Evolutionary conservation across 2,329 filamentous ascomycete genomes (phyloP), one percentile per base, ranked within the genome.

Genomic region (Pseudocercospora fijiensis): DNA sequence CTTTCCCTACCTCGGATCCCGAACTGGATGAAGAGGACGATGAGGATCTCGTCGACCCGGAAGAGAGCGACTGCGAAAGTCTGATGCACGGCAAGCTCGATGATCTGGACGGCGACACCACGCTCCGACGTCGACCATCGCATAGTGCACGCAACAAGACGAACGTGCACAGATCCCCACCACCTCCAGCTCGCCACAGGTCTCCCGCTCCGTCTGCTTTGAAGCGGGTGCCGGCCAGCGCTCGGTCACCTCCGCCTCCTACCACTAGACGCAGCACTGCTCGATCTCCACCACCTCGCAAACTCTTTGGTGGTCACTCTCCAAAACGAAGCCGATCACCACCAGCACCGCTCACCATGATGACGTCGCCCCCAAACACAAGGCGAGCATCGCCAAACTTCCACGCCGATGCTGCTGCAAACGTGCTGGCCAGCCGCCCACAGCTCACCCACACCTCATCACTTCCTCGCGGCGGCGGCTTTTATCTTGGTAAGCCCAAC

Each of bases 1-100:
- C 93, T 74, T 99, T 99, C 76, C 95, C 95, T 0, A 93, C 92
- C 0, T 96, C 93, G 0, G 95, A 98, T 70, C 90, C 90, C 0
- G 95, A 99, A 70, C 88, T 83, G 69, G 89, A 94, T 27, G 90
- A 91, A 53, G 90, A 92, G 41, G 87, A 91, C 45, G 88, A 91
- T 60, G 83, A 85, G 76, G 76, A 88, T 74, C 79, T 87, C 77
- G 76, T 86, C 76, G 71, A 74, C 27, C 80, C 82, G 2, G 77
- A 87, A 59, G 86, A 88, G 20, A 91, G 88, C 70, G 89, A 91
- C 41, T 85, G 69, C 16, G 72, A 71, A 37, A 69, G 88, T 49
- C 89, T 90, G 85, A 80, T 92, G 58, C 88, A 90, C 68, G 90
- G 90, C 20, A 69, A 71, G 1, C 69, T 77, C 56, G 76, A 77